A percentile compares a stretch with the other conserved stretches of the same genome.
phyloP scores from a whole-genome alignment of 371 early-diverging fungal genomes.

The Catenaria anguillulae region DNA sequence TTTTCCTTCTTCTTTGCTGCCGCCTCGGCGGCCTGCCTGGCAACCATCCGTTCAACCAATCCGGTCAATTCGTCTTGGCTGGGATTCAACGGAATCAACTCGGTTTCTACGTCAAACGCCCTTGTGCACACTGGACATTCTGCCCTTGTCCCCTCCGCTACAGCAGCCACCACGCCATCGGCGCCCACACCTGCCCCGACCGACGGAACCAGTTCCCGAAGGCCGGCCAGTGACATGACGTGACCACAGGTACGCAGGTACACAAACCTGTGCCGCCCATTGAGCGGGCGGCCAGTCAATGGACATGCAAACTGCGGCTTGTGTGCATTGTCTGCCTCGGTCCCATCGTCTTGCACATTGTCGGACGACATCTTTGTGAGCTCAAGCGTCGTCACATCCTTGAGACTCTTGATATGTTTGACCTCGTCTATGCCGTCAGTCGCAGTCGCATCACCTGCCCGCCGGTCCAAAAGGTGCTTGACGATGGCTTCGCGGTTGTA shows the following conservation, averaged over 20 bases:
- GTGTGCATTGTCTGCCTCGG: slow-evolving; percentile 21
- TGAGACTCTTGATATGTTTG: slow-evolving; percentile 49
- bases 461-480: slow-evolving; percentile 65
- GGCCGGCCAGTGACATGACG: slow-evolving; percentile 67
- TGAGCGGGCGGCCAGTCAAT: slow-evolving; percentile 83
- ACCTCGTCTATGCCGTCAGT: slow-evolving; percentile 63
- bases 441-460: slow-evolving; percentile 56
- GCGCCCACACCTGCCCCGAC: slow-evolving; percentile 32
- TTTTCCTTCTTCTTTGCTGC: slow-evolving; percentile 39
- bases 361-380: too few species aligned
- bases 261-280: slow-evolving; percentile 68
- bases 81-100: slow-evolving; percentile 67
- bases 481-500: slow-evolving; percentile 84
- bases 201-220: slow-evolving; percentile 51
- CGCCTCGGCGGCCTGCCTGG: slow-evolving; percentile 36
- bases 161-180: slow-evolving; percentile 12
- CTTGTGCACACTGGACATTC: slow-evolving; percentile 13
- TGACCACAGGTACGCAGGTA: slow-evolving; percentile 72
- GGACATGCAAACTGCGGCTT: slow-evolving; percentile 66
- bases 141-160: neutral
- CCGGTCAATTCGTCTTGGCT: slow-evolving; percentile 13
- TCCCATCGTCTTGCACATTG: too few species aligned
- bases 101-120: slow-evolving; percentile 30
- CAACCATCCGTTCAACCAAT: slow-evolving; percentile 32
- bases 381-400: slow-evolving; percentile 59